These are phyloP conservation scores for Candida anglica DNA, from an alignment of 805 yeast species.

Conservation along the genomic window DNA sequence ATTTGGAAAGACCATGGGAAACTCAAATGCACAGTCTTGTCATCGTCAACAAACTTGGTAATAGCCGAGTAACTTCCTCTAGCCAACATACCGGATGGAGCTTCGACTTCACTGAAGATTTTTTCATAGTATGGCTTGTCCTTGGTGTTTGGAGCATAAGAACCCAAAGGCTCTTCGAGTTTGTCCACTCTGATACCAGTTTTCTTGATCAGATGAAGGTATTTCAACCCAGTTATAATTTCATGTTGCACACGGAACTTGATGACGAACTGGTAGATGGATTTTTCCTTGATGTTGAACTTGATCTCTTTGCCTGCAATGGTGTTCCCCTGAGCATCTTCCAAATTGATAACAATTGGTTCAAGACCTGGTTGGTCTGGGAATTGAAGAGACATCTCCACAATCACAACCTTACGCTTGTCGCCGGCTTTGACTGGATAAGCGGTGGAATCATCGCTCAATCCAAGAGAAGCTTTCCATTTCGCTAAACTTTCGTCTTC, in stretches of 20 bases:
- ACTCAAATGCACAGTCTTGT: slow-evolving; percentile 64
- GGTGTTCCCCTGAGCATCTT: slow-evolving; percentile 52
- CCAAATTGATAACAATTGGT: slow-evolving; percentile 68
- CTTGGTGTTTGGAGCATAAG: slow-evolving; percentile 83
- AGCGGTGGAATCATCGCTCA: slow-evolving; percentile 49
- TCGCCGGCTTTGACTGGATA: slow-evolving; percentile 70
- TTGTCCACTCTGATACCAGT: slow-evolving; percentile 86
- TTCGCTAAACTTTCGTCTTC: slow-evolving; percentile 86
- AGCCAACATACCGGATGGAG: slow-evolving; percentile 86
- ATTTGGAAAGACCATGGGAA: slow-evolving; percentile 86
- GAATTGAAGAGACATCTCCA: slow-evolving; percentile 68
- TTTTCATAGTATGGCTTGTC: slow-evolving; percentile 73
- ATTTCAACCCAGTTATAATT: slow-evolving; percentile 85
- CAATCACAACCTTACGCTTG: slow-evolving; percentile 70
- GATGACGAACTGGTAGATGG: slow-evolving; percentile 67
- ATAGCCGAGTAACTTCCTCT: slow-evolving; percentile 81
- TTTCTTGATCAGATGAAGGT: slow-evolving; percentile 79
- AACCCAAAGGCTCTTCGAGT: slow-evolving; percentile 83
- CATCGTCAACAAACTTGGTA: slow-evolving; percentile 85
- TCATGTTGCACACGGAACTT: slow-evolving; percentile 85
- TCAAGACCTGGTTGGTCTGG: slow-evolving; percentile 52
- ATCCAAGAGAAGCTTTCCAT: slow-evolving; percentile 88
- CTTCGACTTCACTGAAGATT: slow-evolving; percentile 62
- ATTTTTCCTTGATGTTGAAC: slow-evolving; percentile 74
- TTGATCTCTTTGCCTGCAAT: slow-evolving; percentile 58